Evolutionary conservation across 176 grass and related monocot species (phyloP).

Genomic region (Thalia dealbata): DNA sequence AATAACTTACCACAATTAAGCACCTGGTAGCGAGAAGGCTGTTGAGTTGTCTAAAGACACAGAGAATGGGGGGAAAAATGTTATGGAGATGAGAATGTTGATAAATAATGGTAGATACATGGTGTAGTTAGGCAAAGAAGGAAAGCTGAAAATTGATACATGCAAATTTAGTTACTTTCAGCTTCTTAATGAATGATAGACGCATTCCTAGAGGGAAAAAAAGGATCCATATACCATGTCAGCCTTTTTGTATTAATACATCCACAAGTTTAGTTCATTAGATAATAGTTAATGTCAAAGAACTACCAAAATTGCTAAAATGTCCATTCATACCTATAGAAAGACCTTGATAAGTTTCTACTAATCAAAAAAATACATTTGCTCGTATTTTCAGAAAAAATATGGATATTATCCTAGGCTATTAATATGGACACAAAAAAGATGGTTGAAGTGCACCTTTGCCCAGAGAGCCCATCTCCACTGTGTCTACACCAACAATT

Average conservation of each 20-base stretch:
- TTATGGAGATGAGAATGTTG: background rate
- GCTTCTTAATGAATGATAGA: too few relatives aligned
- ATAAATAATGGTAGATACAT: background rate
- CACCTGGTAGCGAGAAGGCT: background rate
- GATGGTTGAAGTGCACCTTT: constrained; percentile 35
- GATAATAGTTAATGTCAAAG: background rate
- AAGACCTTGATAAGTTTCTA: too few relatives aligned
- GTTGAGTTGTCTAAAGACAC: background rate
- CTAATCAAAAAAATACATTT: too few relatives aligned
- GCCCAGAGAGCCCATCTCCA: constrained; percentile 99
- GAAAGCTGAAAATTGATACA: too few relatives aligned
- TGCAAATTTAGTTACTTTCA: too few relatives aligned
- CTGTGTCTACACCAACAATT: constrained; percentile 69
- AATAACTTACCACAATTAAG: background rate
- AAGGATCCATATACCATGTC: too few relatives aligned
- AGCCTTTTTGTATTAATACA: too few relatives aligned
- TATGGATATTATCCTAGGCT: background rate
- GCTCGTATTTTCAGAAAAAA: background rate
- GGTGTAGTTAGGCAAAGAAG: too few relatives aligned
- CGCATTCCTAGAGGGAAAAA: too few relatives aligned
- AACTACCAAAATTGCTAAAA: background rate
- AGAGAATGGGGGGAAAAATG: background rate
- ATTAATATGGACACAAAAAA: background rate
- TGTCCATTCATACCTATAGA: too few relatives aligned
- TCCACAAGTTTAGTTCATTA: too few relatives aligned